Evolutionary conservation across 345 rosid species (phyloP).

Genomic region (Populus alba): DNA sequence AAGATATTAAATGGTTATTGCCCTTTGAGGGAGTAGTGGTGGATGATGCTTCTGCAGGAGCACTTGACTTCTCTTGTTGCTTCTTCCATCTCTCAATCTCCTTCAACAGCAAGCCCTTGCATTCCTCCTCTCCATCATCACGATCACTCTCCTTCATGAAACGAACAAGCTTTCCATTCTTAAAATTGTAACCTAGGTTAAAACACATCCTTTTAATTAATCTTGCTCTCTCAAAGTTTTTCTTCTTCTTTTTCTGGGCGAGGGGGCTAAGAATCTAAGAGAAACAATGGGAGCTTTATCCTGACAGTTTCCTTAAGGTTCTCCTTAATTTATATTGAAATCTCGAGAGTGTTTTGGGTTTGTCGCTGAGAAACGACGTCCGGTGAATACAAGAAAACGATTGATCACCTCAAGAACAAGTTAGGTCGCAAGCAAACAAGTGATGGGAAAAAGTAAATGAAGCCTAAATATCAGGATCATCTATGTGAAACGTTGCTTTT

Average conservation of each 20-base stretch:
- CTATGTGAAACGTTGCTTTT: not conserved
- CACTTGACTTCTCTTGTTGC: slow-evolving; percentile 23
- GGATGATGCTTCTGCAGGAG: slow-evolving; percentile 18
- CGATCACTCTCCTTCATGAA: slow-evolving; percentile 11
- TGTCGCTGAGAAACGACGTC: not conserved
- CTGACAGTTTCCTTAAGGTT: not conserved
- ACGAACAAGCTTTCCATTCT: slow-evolving; percentile 29
- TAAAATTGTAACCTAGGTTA: slow-evolving; percentile 33
- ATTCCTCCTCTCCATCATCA: slow-evolving; percentile 12
- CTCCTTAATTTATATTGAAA: too few species aligned
- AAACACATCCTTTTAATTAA: slow-evolving; percentile 38
- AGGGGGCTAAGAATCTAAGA: not conserved
- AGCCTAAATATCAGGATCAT: slow-evolving; percentile 13
- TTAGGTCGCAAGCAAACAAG: slow-evolving; percentile 34
- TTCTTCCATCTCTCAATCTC: slow-evolving; percentile 49
- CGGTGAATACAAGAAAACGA: slow-evolving; percentile 33
- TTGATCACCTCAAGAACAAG: slow-evolving; percentile 34
- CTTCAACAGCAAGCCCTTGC: slow-evolving; percentile 36
- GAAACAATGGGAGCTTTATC: not conserved
- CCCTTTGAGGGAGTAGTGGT: not conserved
- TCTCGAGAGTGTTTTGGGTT: not conserved
- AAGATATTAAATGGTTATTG: slow-evolving; percentile 1
- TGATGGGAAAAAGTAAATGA: slow-evolving; percentile 8
- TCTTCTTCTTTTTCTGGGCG: too few species aligned
- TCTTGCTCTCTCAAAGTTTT: not conserved